Evolutionary conservation across 2,329 filamentous ascomycete genomes (phyloP).

Genomic region (Elsinoe ampelina): DNA sequence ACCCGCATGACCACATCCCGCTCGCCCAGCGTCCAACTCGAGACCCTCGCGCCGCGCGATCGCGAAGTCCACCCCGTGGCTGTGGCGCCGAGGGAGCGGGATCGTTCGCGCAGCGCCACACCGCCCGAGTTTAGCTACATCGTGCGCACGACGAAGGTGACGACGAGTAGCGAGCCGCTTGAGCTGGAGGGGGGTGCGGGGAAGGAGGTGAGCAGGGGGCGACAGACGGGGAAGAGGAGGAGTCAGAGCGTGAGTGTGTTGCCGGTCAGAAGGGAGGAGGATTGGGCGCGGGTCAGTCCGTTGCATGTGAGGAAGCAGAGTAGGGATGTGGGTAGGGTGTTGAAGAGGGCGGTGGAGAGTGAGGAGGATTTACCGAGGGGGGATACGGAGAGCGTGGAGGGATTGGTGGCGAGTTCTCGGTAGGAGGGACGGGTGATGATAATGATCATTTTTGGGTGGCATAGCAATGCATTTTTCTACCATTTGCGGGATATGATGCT

Average conservation of each 20-base stretch:
- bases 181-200: neutral
- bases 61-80: neutral
- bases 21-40: neutral
- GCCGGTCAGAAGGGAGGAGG: neutral
- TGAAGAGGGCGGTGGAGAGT: conserved; percentile 2
- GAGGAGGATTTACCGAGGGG: neutral
- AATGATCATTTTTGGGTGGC: conserved; percentile 1
- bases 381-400: conserved; percentile 1
- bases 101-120: neutral
- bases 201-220: too few species aligned
- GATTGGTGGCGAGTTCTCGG: neutral
- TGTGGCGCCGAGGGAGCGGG: neutral
- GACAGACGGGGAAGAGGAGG: conserved; percentile 6
- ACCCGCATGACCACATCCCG: neutral
- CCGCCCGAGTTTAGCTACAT: conserved; percentile 12
- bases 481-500: neutral
- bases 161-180: neutral
- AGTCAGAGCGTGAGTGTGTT: conserved; percentile 6
- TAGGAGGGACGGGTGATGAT: neutral
- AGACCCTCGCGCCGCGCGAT: neutral
- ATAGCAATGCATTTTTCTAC: neutral
- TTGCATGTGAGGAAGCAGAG: conserved; percentile 8
- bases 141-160: conserved; percentile 2
- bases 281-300: neutral
- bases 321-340: neutral